Base-by-base conservation (phyloP, 768 basidiomycete genomes). In the Trametes cingulata region DNA sequence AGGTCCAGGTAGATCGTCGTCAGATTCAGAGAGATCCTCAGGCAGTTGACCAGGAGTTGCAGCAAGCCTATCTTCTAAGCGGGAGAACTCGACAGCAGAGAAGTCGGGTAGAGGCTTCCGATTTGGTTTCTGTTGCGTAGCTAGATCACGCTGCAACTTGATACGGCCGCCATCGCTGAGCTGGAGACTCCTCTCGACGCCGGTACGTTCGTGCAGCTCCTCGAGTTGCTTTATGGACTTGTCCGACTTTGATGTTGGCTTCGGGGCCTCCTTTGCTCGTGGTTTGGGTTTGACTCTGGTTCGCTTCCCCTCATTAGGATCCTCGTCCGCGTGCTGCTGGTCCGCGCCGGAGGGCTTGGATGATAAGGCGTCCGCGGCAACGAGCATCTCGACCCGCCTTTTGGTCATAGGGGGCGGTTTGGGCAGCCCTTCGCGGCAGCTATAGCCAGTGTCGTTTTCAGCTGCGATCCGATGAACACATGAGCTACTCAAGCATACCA, bases 351-450 rank as follows among this genome's bases (percentile, higher is more conserved):
- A n/a, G 19, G 7, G 22, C 17, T 52, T 37, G n/a, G 6, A 20
- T 33, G 35, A 41, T n/a, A 42, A 39, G 14, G 33, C 53, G 7
- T 54, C 45, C 2, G 51, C 47, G 12, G 57, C 63, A 24, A 63
- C 51, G 9, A 65, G 39, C 19, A 60, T 47, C 53, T 69, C 65
- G 19, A 68, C 49, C 19, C 64, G 64, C 64, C 71, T 76, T 62
- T 74, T 81, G 25, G 73, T 63, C 43, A 65, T 52, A 49, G 77
- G 63, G 63, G 80, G 80, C 24, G 85, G 85, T 52, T 81, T 84
- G 14, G 71, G 64, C 13, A 88, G 66, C 1, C 91, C 91, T 22
- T 92, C 87, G 37, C 85, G 82, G 66, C 91, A 93, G 69, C 91
- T 94, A 63, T n/a, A 39, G 37, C 29, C 9, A 27, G 24, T 40